phyloP scores from a whole-genome alignment of 352 stramenopile genomes.

The Globisporangium nodosum region DNA sequence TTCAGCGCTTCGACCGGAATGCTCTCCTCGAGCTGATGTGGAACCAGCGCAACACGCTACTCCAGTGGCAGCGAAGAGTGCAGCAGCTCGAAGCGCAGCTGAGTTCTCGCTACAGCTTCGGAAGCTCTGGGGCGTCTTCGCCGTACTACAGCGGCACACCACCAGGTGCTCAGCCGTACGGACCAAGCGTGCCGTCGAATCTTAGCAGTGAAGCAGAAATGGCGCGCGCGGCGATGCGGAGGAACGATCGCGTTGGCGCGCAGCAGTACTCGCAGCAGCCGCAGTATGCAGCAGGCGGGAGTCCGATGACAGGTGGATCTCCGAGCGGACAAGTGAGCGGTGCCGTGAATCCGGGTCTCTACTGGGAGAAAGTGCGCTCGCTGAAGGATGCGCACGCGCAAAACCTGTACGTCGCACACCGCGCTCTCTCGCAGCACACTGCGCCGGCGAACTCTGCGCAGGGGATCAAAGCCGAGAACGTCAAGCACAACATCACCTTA shows the following conservation, averaged over 20 bases:
- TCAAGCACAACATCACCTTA: slow-evolving; percentile 78
- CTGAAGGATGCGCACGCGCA: slow-evolving; percentile 45
- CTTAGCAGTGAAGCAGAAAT: slow-evolving; percentile 42
- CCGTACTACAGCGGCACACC: slow-evolving; percentile 40
- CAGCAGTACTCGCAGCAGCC: slow-evolving; percentile 18
- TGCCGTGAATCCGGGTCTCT: slow-evolving; percentile 36
- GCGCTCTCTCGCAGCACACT: slow-evolving; percentile 59
- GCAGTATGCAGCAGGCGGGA: slow-evolving; percentile 12
- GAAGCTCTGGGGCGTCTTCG: slow-evolving; percentile 11
- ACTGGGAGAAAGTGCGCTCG: slow-evolving; percentile 67
- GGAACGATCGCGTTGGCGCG: slow-evolving; percentile 17
- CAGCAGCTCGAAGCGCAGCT: slow-evolving; percentile 53
- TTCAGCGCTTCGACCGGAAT: slow-evolving; percentile 62
- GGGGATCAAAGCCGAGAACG: slow-evolving; percentile 64
- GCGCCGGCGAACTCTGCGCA: slow-evolving; percentile 57
- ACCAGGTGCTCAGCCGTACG: slow-evolving; percentile 13
- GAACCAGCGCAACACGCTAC: slow-evolving; percentile 58
- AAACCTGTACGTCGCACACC: slow-evolving; percentile 52
- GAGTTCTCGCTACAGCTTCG: slow-evolving; percentile 4
- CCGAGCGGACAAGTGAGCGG: slow-evolving; percentile 7
- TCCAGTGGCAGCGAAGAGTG: slow-evolving; percentile 52
- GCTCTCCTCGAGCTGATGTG: slow-evolving; percentile 67
- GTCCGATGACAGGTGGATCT: slow-evolving; percentile 11
- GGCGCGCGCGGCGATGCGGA: slow-evolving; percentile 36
- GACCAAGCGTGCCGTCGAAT: slow-evolving; percentile 17